phyloP scores from a whole-genome alignment of 2,329 filamentous ascomycete genomes.

The Mollisia scopiformis region DNA sequence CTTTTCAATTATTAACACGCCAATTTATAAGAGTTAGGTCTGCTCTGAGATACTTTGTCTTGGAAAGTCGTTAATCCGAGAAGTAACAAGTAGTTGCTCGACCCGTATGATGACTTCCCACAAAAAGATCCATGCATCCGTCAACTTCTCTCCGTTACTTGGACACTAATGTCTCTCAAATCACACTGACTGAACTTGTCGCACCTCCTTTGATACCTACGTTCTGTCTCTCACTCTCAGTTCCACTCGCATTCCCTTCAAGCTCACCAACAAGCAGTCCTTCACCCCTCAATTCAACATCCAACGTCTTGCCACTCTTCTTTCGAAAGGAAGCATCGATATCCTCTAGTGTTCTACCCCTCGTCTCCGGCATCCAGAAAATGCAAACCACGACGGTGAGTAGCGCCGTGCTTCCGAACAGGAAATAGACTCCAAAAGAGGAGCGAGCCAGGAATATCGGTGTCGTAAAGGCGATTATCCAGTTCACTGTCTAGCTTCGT shows the following conservation, averaged over 20 bases:
- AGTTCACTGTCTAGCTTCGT: conserved; percentile 24
- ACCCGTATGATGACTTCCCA: no score
- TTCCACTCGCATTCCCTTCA: background rate
- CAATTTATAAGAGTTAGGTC: no score
- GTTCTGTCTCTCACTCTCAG: background rate
- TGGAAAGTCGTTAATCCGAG: no score
- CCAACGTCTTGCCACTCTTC: background rate
- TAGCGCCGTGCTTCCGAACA: conserved; percentile 43
- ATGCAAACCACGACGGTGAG: conserved; percentile 22
- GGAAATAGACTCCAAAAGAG: conserved; percentile 32
- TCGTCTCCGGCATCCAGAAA: conserved; percentile 37
- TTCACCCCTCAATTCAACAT: background rate
- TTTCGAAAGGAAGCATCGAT: conserved; percentile 27
- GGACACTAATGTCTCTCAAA: background rate
- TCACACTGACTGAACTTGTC: background rate
- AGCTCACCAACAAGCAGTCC: background rate
- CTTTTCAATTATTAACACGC: no score
- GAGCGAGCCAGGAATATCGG: conserved; percentile 34
- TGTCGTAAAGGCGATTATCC: conserved; percentile 39
- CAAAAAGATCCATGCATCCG: no score
- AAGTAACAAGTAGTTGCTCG: no score
- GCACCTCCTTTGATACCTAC: background rate
- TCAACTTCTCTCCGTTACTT: no score
- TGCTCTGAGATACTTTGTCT: no score
- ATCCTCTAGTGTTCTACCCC: conserved; percentile 28